Percentiles rank a stretch among this genome's conserved stretches.
Evolutionary conservation across 305 asterid genomes (phyloP).

Genomic region (Rubia peregrina): DNA sequence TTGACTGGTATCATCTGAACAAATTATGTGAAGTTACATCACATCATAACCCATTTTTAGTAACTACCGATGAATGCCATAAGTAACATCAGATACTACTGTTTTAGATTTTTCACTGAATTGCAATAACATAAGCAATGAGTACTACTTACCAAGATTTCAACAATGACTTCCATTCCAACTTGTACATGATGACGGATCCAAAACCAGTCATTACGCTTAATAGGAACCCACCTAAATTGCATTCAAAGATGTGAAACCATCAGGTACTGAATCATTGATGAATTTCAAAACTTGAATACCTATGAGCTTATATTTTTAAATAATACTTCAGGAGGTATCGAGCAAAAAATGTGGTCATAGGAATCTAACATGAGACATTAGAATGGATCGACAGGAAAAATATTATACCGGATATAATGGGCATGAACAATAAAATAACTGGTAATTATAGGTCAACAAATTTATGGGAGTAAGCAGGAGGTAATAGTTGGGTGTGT

Average conservation of each 20-base stretch:
- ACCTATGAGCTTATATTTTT: too few species aligned
- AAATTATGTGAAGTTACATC: not conserved
- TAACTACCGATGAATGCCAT: not conserved
- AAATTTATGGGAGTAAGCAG: not conserved
- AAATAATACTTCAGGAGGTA: not conserved
- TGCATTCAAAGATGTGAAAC: slow-evolving; percentile 14
- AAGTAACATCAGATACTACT: not conserved
- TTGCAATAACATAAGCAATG: not conserved
- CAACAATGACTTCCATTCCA: slow-evolving; percentile 83
- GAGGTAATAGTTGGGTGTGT: not conserved
- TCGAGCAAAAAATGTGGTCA: not conserved
- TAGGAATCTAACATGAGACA: not conserved
- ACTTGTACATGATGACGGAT: slow-evolving; percentile 96
- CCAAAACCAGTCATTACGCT: slow-evolving; percentile 99
- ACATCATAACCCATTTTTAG: not conserved
- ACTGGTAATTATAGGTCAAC: not conserved
- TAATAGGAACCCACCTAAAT: slow-evolving; percentile 89
- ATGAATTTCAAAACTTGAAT: not conserved
- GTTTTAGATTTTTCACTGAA: not conserved
- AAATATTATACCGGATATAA: not conserved
- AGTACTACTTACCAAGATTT: slow-evolving; percentile 68
- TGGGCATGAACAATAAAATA: not conserved
- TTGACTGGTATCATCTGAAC: not conserved
- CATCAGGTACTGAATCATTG: not conserved
- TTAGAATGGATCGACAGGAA: not conserved